Evolutionary conservation across 2,329 filamentous ascomycete species (phyloP).

Genomic region (Fusarium cyanostomum): DNA sequence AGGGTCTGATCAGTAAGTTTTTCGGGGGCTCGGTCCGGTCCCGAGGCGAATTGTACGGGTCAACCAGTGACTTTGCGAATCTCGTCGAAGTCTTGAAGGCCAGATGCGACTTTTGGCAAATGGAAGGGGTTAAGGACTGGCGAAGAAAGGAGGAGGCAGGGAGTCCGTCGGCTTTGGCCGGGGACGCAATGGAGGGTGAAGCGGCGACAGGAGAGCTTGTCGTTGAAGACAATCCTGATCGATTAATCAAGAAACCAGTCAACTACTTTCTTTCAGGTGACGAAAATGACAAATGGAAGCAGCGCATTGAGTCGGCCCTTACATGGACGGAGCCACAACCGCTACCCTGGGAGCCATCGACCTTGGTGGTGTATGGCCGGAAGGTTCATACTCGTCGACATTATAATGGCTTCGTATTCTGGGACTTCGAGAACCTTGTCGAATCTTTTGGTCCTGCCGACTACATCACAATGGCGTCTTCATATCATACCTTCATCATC

Average conservation of each 20-base stretch:
- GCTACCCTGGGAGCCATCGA: conserved; percentile 55
- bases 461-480: conserved; percentile 83
- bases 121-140: conserved; percentile 80
- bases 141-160: conserved; percentile 61
- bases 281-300: conserved; percentile 44
- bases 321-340: conserved; percentile 33
- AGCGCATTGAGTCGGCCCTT: conserved; percentile 34
- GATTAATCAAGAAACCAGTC: conserved; percentile 39
- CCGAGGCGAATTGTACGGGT: conserved; percentile 63
- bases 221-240: conserved; percentile 26
- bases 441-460: conserved; percentile 78
- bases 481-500: conserved; percentile 80
- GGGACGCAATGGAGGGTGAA: neutral
- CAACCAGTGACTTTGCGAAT: conserved; percentile 76
- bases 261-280: conserved; percentile 45
- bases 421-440: conserved; percentile 76
- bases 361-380: conserved; percentile 69
- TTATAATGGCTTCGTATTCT: conserved; percentile 66
- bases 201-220: neutral
- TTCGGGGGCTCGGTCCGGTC: conserved; percentile 52
- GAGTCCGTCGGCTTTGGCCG: conserved; percentile 1
- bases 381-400: conserved; percentile 67
- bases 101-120: conserved; percentile 85
- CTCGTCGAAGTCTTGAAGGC: conserved; percentile 81
- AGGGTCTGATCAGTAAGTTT: conserved; percentile 60